Percentiles rank a stretch among this genome's conserved stretches.
phyloP scores from a whole-genome alignment of 2,329 filamentous ascomycete genomes.

The Colletotrichum tamarilloi region DNA sequence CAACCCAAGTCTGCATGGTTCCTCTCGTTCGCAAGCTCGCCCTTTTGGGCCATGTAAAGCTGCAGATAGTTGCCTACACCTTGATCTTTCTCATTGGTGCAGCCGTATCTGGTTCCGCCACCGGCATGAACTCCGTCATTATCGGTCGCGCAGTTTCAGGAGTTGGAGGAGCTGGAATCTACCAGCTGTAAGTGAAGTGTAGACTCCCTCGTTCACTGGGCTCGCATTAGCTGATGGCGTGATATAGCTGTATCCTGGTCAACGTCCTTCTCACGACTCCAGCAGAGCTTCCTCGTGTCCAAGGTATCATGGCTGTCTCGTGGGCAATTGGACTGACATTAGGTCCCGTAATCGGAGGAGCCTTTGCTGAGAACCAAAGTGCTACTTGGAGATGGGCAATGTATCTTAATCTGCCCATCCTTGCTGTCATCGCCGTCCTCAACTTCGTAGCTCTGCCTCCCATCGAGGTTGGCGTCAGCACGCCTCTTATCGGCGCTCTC shows the following conservation, averaged over 20 bases:
- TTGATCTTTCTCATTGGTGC: conserved; percentile 44
- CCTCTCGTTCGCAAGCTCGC: conserved; percentile 48
- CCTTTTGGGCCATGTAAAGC: conserved; percentile 46
- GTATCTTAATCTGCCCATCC: conserved; percentile 62
- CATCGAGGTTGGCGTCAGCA: conserved; percentile 39
- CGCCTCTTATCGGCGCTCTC: conserved; percentile 37
- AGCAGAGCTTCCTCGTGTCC: conserved; percentile 38
- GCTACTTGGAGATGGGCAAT: conserved; percentile 59
- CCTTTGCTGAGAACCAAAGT: conserved; percentile 46
- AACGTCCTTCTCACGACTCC: conserved; percentile 40
- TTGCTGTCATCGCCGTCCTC: conserved; percentile 53
- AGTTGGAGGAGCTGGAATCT: conserved; percentile 43
- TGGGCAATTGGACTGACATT: conserved; percentile 41
- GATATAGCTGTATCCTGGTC: conserved; percentile 25
- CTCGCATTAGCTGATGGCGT: background rate
- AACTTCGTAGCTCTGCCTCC: conserved; percentile 57
- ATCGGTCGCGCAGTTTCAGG: conserved; percentile 47
- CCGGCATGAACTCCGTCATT: conserved; percentile 44
- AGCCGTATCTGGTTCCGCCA: conserved; percentile 44
- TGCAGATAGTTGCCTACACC: conserved; percentile 41
- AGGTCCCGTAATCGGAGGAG: conserved; percentile 42
- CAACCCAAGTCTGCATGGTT: conserved; percentile 47
- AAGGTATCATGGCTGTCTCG: conserved; percentile 42
- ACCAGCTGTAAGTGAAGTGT: conserved; percentile 43
- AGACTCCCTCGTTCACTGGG: background rate